A percentile compares a stretch with the other conserved stretches of the same genome.
phyloP scores from a whole-genome alignment of 306 rosid species.

The Pueraria montana region DNA sequence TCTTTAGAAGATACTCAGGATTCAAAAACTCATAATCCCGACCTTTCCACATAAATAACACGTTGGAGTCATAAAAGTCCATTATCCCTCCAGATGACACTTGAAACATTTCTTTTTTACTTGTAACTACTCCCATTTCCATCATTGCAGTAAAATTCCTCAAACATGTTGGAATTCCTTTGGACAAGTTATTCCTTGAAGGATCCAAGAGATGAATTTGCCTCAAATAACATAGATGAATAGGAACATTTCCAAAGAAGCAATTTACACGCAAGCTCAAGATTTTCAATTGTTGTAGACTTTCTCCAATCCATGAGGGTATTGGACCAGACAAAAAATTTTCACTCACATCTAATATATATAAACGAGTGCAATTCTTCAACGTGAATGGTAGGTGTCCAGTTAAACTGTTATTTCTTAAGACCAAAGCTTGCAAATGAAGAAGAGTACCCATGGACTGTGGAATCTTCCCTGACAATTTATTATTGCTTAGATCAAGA shows the following conservation, averaged over 20 bases:
- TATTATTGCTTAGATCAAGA: constrained; percentile 42
- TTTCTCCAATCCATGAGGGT: constrained; percentile 40
- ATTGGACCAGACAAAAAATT: too few relatives aligned
- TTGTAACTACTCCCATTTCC: not conserved
- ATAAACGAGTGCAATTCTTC: constrained; percentile 22
- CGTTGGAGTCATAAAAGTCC: not conserved
- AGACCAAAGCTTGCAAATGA: not conserved
- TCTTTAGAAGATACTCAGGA: too few relatives aligned
- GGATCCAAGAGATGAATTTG: too few relatives aligned
- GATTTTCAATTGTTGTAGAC: not conserved
- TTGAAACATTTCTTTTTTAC: too few relatives aligned
- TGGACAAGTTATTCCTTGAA: too few relatives aligned
- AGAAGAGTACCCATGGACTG: constrained; percentile 4
- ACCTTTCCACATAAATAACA: constrained; percentile 9
- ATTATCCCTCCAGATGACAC: too few relatives aligned
- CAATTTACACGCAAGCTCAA: constrained; percentile 26
- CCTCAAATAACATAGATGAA: too few relatives aligned
- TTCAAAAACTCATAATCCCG: too few relatives aligned
- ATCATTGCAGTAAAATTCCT: too few relatives aligned
- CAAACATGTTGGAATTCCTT: too few relatives aligned
- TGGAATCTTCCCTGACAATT: constrained; percentile 24
- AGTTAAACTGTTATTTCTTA: constrained; percentile 13
- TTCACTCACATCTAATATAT: too few relatives aligned
- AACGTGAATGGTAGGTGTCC: constrained; percentile 32
- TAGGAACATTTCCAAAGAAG: not conserved